phyloP scores from a whole-genome alignment of 164 flowering plant species.

The Macadamia tetraphylla region DNA sequence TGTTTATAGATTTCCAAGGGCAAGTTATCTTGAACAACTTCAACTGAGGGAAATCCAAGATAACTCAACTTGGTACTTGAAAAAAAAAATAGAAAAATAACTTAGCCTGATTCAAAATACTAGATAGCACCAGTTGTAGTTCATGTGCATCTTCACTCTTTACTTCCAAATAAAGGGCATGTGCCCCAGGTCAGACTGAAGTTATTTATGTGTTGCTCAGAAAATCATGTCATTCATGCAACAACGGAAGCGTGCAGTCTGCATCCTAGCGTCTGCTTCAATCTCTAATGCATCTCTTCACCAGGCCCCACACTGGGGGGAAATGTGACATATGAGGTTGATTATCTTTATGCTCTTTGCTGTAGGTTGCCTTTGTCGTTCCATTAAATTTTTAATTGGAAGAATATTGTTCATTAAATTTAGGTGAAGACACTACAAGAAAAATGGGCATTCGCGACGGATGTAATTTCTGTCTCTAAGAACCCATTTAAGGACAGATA shows the following conservation, averaged over 20 bases:
- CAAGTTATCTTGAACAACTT: no score
- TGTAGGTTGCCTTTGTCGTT: not conserved
- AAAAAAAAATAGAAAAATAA: no score
- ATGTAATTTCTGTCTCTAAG: no score
- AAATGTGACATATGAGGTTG: slow-evolving; percentile 73
- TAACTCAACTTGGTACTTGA: no score
- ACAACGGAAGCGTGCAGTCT: slow-evolving; percentile 73
- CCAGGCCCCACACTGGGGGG: slow-evolving; percentile 79
- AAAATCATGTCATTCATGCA: slow-evolving; percentile 73
- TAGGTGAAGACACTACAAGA: not conserved
- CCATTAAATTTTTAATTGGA: no score
- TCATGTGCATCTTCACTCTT: not conserved
- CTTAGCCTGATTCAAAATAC: not conserved
- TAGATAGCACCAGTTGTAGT: not conserved
- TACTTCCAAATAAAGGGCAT: not conserved
- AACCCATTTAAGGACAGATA: no score
- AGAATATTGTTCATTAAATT: not conserved
- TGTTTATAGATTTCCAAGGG: no score
- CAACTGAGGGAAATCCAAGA: no score
- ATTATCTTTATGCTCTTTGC: not conserved
- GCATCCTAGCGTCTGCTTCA: slow-evolving; percentile 83
- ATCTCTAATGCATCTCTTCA: slow-evolving; percentile 75
- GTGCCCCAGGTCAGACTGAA: not conserved
- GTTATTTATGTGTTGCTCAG: slow-evolving; percentile 38
- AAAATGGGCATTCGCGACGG: no score